Conservation (phyloP, 164 flowering plant species). For the Platanus orientalis region DNA sequence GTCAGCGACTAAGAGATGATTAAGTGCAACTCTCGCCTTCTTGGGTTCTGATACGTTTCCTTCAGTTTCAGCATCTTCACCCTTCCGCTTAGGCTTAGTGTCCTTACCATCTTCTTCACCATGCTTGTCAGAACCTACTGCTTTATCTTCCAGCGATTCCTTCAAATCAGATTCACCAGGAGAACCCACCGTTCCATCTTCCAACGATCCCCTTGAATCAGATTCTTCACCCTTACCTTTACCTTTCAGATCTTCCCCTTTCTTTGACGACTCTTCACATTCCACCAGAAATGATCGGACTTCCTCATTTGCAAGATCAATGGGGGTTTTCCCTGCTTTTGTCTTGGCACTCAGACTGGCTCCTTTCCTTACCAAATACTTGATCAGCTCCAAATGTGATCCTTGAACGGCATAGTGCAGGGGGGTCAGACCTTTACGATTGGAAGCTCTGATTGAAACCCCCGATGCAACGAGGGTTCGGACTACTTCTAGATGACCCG, state of each 20-base stretch:
- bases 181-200: constrained; percentile 18
- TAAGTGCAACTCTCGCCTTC: constrained; percentile 54
- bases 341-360: constrained; percentile 49
- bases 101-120: constrained; percentile 13
- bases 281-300: constrained; percentile 44
- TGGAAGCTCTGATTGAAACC: constrained; percentile 63
- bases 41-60: constrained; percentile 39
- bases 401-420: constrained; percentile 94
- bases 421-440: constrained; percentile 84
- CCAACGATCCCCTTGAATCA: constrained; percentile 14
- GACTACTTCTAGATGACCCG: constrained; percentile 83
- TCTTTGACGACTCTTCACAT: constrained; percentile 26
- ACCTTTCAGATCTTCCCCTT: constrained; percentile 17
- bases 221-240: constrained; percentile 28
- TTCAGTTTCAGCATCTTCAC: constrained; percentile 26
- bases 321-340: constrained; percentile 78
- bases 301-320: constrained; percentile 69
- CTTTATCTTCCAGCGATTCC: constrained; percentile 13
- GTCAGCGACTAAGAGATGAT: constrained; percentile 59
- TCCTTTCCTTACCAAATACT: constrained; percentile 77
- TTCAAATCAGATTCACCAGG: constrained; percentile 17
- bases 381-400: constrained; percentile 64
- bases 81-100: constrained; percentile 41
- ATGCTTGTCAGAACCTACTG: neutral
- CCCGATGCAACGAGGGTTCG: constrained; percentile 58